A percentile compares a stretch with the other conserved stretches of the same genome.
These are phyloP conservation scores for Ochromonas danica DNA, from an alignment of 108 stramenopile genomes.

Conservation along the genomic window DNA sequence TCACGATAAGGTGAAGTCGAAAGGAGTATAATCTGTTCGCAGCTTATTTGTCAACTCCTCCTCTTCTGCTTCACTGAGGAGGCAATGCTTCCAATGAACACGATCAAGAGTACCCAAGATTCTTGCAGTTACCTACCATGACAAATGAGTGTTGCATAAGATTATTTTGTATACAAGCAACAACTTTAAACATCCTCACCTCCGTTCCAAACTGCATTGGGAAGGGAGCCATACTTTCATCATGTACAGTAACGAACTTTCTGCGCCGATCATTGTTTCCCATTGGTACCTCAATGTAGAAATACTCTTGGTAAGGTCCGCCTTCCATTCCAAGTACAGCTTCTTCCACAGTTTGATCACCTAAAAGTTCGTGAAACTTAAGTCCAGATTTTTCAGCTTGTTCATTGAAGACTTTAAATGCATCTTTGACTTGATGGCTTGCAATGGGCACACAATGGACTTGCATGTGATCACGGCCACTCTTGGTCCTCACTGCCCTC, in stretches of 20 bases:
- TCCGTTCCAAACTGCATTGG: conserved; percentile 25
- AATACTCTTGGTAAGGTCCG: conserved; percentile 37
- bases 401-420: not conserved
- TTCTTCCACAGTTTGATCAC: not conserved
- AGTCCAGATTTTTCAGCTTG: not conserved
- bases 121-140: not conserved
- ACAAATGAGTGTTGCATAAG: not conserved
- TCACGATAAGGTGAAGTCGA: not conserved
- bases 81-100: conserved; percentile 26
- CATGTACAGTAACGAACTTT: conserved; percentile 10
- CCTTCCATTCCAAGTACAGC: not conserved
- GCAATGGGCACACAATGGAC: not conserved
- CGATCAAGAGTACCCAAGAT: not conserved
- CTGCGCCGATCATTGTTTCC: not conserved
- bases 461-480: conserved; percentile 31
- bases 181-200: not conserved
- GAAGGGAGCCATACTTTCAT: not conserved
- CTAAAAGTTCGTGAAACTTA: not conserved
- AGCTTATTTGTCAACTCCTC: not conserved
- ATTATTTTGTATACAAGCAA: not conserved
- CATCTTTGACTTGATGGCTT: not conserved
- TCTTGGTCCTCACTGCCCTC: not conserved
- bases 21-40: not conserved
- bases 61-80: conserved; percentile 19
- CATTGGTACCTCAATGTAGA: conserved; percentile 28